A percentile compares a stretch with the other conserved stretches of the same genome.
Conservation (phyloP, 345 rosid species). For the Gossypium longicalyx region DNA sequence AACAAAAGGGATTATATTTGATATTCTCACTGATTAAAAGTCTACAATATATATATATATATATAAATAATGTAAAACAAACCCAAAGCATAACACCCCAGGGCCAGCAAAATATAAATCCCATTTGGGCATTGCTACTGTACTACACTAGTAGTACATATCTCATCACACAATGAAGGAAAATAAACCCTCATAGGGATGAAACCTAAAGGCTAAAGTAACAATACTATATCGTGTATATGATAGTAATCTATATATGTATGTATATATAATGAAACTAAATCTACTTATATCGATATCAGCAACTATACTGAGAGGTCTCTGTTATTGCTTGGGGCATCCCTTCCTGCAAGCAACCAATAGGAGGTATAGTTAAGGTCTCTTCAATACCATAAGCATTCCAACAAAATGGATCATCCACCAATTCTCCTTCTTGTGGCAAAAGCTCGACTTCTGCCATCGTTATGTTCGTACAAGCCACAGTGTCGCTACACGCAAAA, state of each 20-base stretch:
- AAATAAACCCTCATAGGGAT: not conserved
- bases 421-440: not conserved
- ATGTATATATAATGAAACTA: not conserved
- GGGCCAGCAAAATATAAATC: not conserved
- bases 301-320: not conserved
- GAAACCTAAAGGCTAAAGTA: not conserved
- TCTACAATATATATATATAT: too few relatives aligned
- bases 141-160: not conserved
- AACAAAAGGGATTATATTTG: too few relatives aligned
- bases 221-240: not conserved
- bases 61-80: too few relatives aligned
- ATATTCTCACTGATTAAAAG: too few relatives aligned
- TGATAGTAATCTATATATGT: not conserved
- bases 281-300: not conserved
- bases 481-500: not conserved
- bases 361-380: conserved; percentile 2
- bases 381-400: conserved; percentile 5
- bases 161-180: not conserved
- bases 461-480: not conserved
- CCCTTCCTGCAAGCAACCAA: conserved; percentile 1
- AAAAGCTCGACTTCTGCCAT: not conserved
- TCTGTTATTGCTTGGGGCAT: not conserved
- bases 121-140: not conserved
- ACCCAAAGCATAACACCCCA: too few relatives aligned
- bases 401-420: conserved; percentile 4